A percentile compares a stretch with the other conserved stretches of the same genome.
phyloP scores from a whole-genome alignment of 805 yeast genomes.

The Wickerhamiella bombiphila region DNA sequence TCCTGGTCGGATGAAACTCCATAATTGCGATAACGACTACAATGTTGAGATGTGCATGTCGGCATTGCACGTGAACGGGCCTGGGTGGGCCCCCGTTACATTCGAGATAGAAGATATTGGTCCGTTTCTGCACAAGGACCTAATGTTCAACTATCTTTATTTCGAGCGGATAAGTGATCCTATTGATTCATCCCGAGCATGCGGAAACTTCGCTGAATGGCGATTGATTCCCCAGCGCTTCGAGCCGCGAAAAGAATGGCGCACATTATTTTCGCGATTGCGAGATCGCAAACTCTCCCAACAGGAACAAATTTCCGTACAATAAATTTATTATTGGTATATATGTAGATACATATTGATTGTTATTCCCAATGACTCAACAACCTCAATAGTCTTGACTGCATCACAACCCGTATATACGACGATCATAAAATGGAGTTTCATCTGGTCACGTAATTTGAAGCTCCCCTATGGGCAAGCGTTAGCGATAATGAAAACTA shows the following conservation, averaged over 20 bases:
- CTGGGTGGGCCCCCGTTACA: background rate
- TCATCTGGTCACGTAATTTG: no score
- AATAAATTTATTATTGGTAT: no score
- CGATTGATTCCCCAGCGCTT: background rate
- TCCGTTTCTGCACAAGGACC: background rate
- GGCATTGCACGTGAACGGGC: background rate
- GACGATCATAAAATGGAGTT: no score
- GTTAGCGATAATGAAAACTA: no score
- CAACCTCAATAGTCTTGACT: no score
- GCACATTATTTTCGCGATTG: background rate
- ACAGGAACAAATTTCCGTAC: no score
- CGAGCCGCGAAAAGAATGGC: background rate
- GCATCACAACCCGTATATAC: no score
- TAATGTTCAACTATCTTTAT: constrained; percentile 13
- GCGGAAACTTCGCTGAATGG: background rate
- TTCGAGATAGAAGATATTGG: background rate
- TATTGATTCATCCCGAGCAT: no score
- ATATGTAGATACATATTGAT: no score
- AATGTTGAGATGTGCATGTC: background rate
- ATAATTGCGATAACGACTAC: background rate
- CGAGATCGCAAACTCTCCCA: constrained; percentile 1
- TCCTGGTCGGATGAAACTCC: no score
- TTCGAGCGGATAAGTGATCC: constrained; percentile 7
- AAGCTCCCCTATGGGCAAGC: no score
- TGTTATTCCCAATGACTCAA: no score